Evolutionary conservation across 495 filamentous ascomycete genomes (phyloP).

Genomic region (Letharia lupina): DNA sequence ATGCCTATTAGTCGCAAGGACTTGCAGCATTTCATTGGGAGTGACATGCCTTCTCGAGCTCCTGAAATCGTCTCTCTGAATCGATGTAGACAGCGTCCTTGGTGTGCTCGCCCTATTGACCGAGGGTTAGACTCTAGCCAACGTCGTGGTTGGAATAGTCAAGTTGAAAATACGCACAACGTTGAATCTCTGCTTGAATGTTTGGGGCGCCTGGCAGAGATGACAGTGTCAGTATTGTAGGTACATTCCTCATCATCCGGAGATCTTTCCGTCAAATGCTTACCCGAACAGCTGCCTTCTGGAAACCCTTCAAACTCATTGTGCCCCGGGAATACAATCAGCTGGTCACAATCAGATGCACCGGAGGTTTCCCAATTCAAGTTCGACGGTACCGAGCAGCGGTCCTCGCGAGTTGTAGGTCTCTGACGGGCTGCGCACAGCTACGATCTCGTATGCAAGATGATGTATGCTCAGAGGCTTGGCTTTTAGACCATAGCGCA

Average conservation of each 20-base stretch:
- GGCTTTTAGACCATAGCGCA: background rate
- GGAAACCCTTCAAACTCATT: conserved; percentile 97
- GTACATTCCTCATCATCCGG: background rate
- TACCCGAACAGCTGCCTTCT: conserved; percentile 78
- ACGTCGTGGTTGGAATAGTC: background rate
- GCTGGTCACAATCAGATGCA: background rate
- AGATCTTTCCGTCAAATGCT: conserved; percentile 25
- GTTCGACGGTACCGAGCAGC: background rate
- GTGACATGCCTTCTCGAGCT: conserved; percentile 59
- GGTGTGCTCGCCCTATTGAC: conserved; percentile 65
- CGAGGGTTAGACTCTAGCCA: background rate
- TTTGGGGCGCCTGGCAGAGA: conserved; percentile 67
- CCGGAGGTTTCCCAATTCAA: background rate
- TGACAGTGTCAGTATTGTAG: background rate
- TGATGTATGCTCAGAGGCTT: conserved; percentile 5
- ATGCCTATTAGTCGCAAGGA: conserved; percentile 14
- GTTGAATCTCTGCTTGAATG: conserved; percentile 84
- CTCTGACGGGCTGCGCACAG: background rate
- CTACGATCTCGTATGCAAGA: background rate
- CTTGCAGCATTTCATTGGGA: background rate
- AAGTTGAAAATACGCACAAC: conserved; percentile 41
- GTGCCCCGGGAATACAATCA: conserved; percentile 11
- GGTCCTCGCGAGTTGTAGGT: background rate
- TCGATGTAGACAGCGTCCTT: conserved; percentile 93
- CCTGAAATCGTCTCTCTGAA: conserved; percentile 86